Conservation (phyloP, 202 grass and related monocot species). For the Panicum hallii region DNA sequence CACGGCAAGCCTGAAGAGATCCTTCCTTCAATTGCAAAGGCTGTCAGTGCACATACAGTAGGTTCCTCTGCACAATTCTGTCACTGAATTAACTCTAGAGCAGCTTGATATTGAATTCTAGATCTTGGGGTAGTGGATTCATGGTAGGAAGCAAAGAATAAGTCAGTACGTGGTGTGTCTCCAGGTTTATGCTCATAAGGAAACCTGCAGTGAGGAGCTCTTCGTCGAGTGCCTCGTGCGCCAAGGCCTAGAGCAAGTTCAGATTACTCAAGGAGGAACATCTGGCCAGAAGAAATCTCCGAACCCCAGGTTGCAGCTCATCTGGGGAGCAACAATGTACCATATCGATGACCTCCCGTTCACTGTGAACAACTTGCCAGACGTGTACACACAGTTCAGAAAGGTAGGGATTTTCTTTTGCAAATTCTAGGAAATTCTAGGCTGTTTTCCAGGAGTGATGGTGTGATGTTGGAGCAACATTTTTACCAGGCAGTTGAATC, state of each 20-base stretch:
- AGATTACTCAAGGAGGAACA: constrained; percentile 42
- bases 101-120: not conserved
- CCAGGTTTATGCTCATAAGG: constrained; percentile 86
- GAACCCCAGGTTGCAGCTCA: constrained; percentile 69
- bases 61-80: constrained; percentile 31
- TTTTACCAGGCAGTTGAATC: constrained; percentile 77
- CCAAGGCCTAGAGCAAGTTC: constrained; percentile 60
- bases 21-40: constrained; percentile 74
- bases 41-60: constrained; percentile 76
- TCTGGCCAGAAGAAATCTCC: constrained; percentile 43
- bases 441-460: not conserved
- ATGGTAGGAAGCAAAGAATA: not conserved
- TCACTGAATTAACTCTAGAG: not conserved
- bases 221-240: constrained; percentile 60
- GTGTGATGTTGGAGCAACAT: constrained; percentile 21
- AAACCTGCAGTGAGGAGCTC: constrained; percentile 86
- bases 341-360: constrained; percentile 90
- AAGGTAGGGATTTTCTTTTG: constrained; percentile 57
- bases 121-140: not conserved
- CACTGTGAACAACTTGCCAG: constrained; percentile 63
- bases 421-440: not conserved
- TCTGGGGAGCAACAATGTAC: constrained; percentile 92
- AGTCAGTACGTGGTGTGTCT: not conserved
- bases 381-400: constrained; percentile 89
- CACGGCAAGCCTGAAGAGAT: constrained; percentile 78